Base-by-base conservation (phyloP, 495 filamentous ascomycete species). In the Cryomyces minteri region DNA sequence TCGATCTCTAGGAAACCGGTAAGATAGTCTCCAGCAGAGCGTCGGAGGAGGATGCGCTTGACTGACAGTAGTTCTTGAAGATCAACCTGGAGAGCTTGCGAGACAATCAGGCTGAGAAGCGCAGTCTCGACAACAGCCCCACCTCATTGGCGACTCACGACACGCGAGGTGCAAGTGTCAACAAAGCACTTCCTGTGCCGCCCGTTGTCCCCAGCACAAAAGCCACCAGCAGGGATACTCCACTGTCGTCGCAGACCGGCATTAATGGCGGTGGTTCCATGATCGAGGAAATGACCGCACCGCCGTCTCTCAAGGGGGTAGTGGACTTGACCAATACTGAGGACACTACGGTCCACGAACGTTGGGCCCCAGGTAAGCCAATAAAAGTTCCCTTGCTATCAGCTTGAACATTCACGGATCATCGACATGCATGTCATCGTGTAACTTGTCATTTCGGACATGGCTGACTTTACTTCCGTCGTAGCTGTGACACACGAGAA, bases 401-500 rank as follows among this genome's bases (percentile, higher is more conserved):
- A 41, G 8, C 44, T 33, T 40, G 11, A 1, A 7, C 36, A 36
- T 37, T 4, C 36, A 1, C 31, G 11, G 25, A 44, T 18, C 28
- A 25, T 2, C 1, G 18, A 25, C 18, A 25, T 25, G 18, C 18
- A 1, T 25, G 18, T 25, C 2, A 25, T 2, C 25, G 11, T 44
- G 2, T 34, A 34, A 49, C 1, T 12, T 32, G 10, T 32, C 34
- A 41, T 51, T 39, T 5, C 4, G 18, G 36, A 32, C 1, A 1
- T 12, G 30, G 12, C 10, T 10, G 18, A 33, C 48, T 48, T 42
- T 42, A 32, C 6, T 9, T 36, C 5, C 10, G 32, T 30, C 30
- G 18, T 6, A 74, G 73, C 70, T 47, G 67, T 77, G 12, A 66
- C 59, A 7, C 73, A 76, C 36, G 71, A 78, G 52, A 62, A 57